Evolutionary conservation across 2,329 filamentous ascomycete genomes (phyloP), one percentile per base, ranked within the genome.

Genomic region (Niveomyces coronatus): DNA sequence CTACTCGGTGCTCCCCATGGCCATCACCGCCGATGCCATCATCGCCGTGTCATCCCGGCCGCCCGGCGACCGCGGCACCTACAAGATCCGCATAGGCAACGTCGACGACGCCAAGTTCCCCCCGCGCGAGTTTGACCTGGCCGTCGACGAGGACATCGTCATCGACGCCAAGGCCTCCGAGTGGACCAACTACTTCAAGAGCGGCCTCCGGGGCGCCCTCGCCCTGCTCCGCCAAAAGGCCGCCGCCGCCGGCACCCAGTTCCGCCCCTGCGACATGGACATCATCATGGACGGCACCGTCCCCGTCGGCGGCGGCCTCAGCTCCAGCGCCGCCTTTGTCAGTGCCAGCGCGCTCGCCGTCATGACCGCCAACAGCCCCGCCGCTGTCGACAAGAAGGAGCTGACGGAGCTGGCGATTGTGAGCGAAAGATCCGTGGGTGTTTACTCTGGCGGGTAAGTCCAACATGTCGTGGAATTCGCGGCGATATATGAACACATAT

Each of bases 141-240:
- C 82, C 3, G 54, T 62, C 20, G 67, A 71, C 45, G 67, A 70
- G 29, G 63, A 72, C 9, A 71, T 89, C n/a, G 74, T 82, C 16
- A 94, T 98, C 51, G 87, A 96, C 58, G 74, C 85, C 7, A 79
- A 77, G 14, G 74, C 82, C 49, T 83, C 93, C 48, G 87, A 95
- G 63, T 98, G 91, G 91, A 84, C 86, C 41, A 98, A 96, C 59
- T 98, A 98, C 70, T 96, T 98, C 75, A 93, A 91, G 65, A 85
- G 86, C 38, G 91, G 91, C 0, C 68, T 96, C 35, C 70, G 76
- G 24, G 91, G 88, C 20, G 89, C 89, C 1, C 63, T 94, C 40
- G 75, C 84, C 50, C 68, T 94, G 42, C 65, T 98, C 46, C 71
- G 76, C 55, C 76, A 79, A 61, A 81, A 81, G 56, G 54, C 70